Evolutionary conservation across 371 early-diverging fungal genomes (phyloP), one percentile per base, ranked within the genome.

Genomic region (Mortierella sp.): DNA sequence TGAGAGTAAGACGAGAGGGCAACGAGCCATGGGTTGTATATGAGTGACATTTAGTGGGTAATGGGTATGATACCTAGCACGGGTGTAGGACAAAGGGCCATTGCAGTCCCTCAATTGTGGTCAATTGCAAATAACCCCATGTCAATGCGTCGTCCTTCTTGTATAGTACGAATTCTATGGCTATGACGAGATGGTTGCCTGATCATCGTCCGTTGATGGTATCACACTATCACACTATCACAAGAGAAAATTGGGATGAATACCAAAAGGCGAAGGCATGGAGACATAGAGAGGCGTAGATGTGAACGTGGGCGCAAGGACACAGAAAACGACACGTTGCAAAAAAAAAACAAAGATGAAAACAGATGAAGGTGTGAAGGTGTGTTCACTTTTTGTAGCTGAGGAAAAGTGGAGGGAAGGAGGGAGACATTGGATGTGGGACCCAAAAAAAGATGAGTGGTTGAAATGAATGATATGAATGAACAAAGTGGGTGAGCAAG

Each of bases 251-350:
- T 9, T 3, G 37, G 2, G 7, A 55, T 19, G 19, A 19, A 53
- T 14, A n/a, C 4, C 24, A 26, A 10, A 52, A 24, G 10, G 22
- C 44, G 16, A n/a, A 50, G 50, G 31, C 53, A 10, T 53, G 31
- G n/a, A 34, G 61, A 58, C 19, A 37, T 1, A 8, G 9, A 10
- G 61, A n/a, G 37, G 22, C 48, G 48, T 48, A 2, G 48, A 48
- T 4, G 22, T n/a, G n/a, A 37, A 61, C 61, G 61, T 61, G 61
- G 61, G 61, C 7, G 37, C 58, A 58, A 58, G 34, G 10, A 9
- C 34, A 34, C 61, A 19, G 37, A 61, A 61, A 61, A 61, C 61
- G 37, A 61, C 61, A 61, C 61, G 61, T 37, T 61, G 37, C 61
- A 61, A 34, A 61, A 29, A 29, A 48, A 48, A 22, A 22, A 19